Conservation (phyloP, 768 basidiomycete species). For the Gymnopilus junonius region DNA sequence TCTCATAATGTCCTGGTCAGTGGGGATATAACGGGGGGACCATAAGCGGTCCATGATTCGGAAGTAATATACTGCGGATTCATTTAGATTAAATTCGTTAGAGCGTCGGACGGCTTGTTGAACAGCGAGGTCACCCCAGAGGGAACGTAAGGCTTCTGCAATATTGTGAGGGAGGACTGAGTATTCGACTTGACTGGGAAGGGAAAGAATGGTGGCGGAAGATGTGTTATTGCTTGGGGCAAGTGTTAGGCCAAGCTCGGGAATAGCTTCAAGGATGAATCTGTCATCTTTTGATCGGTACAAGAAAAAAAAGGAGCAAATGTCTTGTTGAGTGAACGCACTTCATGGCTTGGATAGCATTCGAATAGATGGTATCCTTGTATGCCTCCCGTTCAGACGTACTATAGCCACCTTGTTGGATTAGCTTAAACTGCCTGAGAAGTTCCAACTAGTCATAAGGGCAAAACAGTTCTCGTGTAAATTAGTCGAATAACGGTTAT, state of each 20-base stretch:
- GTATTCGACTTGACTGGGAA: slow-evolving; percentile 79
- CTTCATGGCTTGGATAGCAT: slow-evolving; percentile 96
- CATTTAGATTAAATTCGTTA: slow-evolving; percentile 96
- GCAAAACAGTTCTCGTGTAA: neutral
- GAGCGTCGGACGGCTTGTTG: slow-evolving; percentile 81
- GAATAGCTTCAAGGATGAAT: slow-evolving; percentile 92
- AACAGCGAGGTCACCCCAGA: slow-evolving; percentile 84
- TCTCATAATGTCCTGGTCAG: slow-evolving; percentile 94
- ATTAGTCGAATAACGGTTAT: neutral
- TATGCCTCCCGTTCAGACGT: slow-evolving; percentile 88
- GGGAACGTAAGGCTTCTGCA: slow-evolving; percentile 72
- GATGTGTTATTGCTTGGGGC: slow-evolving; percentile 70
- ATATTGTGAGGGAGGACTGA: slow-evolving; percentile 76
- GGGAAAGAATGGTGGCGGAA: slow-evolving; percentile 65
- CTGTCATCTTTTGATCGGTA: slow-evolving; percentile 32
- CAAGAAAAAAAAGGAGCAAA: neutral
- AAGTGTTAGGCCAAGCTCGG: slow-evolving; percentile 77
- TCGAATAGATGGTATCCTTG: slow-evolving; percentile 94
- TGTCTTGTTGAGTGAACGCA: slow-evolving; percentile 32
- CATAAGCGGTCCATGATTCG: slow-evolving; percentile 87
- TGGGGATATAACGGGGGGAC: slow-evolving; percentile 76
- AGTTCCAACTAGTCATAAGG: slow-evolving; percentile 68
- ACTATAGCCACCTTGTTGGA: slow-evolving; percentile 89
- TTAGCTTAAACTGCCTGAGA: slow-evolving; percentile 97
- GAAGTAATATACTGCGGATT: slow-evolving; percentile 97